Percentiles rank a stretch among this genome's conserved stretches.
Conservation (phyloP, 257 asterid species). For the Fraxinus americana region DNA sequence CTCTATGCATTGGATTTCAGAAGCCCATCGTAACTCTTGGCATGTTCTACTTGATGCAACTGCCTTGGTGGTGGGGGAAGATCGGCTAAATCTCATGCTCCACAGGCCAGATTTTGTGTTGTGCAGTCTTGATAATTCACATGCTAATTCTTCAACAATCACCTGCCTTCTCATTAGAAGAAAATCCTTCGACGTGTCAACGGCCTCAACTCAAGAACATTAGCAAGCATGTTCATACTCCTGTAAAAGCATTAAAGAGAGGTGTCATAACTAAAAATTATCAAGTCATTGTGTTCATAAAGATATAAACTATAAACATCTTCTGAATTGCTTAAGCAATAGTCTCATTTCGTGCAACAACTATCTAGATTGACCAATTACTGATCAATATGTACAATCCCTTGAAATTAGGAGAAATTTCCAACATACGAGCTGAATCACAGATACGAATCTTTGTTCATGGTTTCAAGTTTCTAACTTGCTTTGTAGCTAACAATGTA, state of each 20-base stretch:
- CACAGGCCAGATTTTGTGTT: conserved; percentile 79
- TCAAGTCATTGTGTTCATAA: background rate
- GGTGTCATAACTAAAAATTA: background rate
- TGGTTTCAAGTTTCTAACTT: background rate
- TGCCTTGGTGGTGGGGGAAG: conserved; percentile 55
- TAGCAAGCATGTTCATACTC: conserved; percentile 20
- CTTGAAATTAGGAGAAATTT: background rate
- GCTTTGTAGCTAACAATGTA: too few species aligned
- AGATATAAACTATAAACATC: background rate
- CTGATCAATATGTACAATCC: background rate
- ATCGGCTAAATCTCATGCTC: conserved; percentile 58
- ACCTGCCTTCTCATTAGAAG: conserved; percentile 78
- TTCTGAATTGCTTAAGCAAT: background rate
- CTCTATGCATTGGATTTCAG: conserved; percentile 89
- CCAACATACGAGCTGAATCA: background rate
- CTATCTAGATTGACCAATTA: background rate
- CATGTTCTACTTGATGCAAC: conserved; percentile 83
- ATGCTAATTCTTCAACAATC: conserved; percentile 59
- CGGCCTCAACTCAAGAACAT: conserved; percentile 34
- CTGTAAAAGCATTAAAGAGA: conserved; percentile 20
- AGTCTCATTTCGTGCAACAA: background rate
- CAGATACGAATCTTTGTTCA: background rate
- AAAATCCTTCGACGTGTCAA: conserved; percentile 62
- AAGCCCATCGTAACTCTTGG: conserved; percentile 81
- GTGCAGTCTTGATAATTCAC: conserved; percentile 61